These are phyloP conservation scores for Penicillium silybi DNA, from an alignment of 495 filamentous ascomycete species.

Conservation along the genomic window DNA sequence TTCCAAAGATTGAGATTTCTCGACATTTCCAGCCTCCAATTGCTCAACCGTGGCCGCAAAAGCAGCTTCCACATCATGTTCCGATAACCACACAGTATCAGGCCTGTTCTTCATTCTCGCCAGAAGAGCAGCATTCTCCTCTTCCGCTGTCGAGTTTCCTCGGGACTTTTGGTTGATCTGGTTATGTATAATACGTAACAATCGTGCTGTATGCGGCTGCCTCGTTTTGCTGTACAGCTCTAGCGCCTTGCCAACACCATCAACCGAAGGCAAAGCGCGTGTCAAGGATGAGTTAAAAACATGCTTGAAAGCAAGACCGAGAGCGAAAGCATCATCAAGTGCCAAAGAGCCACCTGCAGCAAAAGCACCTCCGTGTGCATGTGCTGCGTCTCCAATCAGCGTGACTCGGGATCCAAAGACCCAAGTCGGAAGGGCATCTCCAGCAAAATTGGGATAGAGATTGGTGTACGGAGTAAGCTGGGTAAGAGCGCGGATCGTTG, in stretches of 20 bases:
- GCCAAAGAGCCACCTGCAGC: conserved; percentile 51
- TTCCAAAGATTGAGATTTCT: neutral
- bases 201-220: conserved; percentile 39
- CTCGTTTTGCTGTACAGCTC: conserved; percentile 37
- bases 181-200: conserved; percentile 37
- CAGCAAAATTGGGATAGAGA: conserved; percentile 43
- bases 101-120: conserved; percentile 31
- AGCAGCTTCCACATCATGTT: conserved; percentile 43
- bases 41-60: conserved; percentile 22
- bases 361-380: conserved; percentile 48
- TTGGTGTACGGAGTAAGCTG: conserved; percentile 40
- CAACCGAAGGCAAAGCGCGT: conserved; percentile 8
- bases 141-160: conserved; percentile 9
- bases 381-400: conserved; percentile 46
- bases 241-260: conserved; percentile 28
- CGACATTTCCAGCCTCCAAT: neutral
- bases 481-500: conserved; percentile 35
- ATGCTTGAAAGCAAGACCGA: conserved; percentile 25
- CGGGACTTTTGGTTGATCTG: conserved; percentile 28
- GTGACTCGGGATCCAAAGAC: conserved; percentile 36
- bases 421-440: conserved; percentile 38
- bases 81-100: conserved; percentile 42
- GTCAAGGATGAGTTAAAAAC: neutral
- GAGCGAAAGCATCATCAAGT: conserved; percentile 42
- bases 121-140: conserved; percentile 39